These are phyloP conservation scores for Pyricularia pennisetigena DNA, from an alignment of 2,329 filamentous ascomycete genomes.

Conservation along the genomic window DNA sequence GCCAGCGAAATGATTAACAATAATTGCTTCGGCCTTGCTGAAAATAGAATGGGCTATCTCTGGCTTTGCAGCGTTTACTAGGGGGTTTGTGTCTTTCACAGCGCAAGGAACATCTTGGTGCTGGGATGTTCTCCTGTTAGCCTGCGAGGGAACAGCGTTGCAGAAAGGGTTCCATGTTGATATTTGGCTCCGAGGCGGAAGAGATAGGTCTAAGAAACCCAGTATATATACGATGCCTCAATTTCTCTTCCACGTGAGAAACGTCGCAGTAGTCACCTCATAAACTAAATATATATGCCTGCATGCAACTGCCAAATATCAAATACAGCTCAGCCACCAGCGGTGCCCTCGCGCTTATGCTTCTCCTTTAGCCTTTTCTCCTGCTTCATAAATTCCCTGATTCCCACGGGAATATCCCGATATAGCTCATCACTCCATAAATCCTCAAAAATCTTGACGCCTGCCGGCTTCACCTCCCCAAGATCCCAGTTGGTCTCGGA, in stretches of 20 bases:
- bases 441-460: conserved; percentile 34
- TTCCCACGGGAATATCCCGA: conserved; percentile 76
- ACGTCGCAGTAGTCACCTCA: not conserved
- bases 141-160: not conserved
- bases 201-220: not conserved
- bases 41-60: not conserved
- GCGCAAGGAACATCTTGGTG: not conserved
- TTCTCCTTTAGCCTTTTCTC: conserved; percentile 83
- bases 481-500: conserved; percentile 58
- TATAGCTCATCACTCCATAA: conserved; percentile 61
- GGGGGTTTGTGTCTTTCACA: not conserved
- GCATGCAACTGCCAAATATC: no score
- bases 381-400: conserved; percentile 93
- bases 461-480: conserved; percentile 15
- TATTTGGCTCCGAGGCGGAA: not conserved
- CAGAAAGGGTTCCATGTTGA: not conserved
- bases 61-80: not conserved
- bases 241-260: not conserved
- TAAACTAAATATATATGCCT: not conserved
- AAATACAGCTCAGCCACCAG: conserved; percentile 24
- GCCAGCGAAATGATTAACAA: not conserved
- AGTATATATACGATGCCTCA: not conserved
- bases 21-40: not conserved
- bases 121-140: not conserved
- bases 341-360: conserved; percentile 48